phyloP scores from a whole-genome alignment of 1,284 basidiomycete species.

The Microbotryomycetes sp. region DNA sequence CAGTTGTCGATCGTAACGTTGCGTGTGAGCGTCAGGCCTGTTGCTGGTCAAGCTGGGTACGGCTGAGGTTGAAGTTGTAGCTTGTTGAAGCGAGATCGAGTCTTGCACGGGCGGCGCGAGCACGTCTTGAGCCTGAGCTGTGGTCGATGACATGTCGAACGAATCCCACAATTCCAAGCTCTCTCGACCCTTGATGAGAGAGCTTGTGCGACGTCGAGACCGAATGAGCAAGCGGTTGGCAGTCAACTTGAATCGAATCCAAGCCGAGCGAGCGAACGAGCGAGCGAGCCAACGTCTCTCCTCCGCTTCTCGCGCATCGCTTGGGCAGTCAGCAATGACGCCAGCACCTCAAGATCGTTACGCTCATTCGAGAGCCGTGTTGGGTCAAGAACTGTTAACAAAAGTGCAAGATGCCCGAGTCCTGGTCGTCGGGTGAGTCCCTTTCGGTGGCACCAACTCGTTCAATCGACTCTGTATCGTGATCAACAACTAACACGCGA shows the following conservation, averaged over 20 bases:
- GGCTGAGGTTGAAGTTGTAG: neutral
- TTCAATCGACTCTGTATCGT: neutral
- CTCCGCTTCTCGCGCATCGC: too few relatives aligned
- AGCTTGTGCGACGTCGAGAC: too few relatives aligned
- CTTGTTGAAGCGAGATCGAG: constrained; percentile 4
- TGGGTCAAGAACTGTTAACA: constrained; percentile 31
- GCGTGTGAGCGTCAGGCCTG: constrained; percentile 72
- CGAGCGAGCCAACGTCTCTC: too few relatives aligned
- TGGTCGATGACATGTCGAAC: neutral
- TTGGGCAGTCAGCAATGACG: constrained; percentile 3
- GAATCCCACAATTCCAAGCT: too few relatives aligned
- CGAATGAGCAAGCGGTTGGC: too few relatives aligned
- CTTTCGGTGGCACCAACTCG: constrained; percentile 12
- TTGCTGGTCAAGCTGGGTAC: neutral
- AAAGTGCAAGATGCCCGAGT: constrained; percentile 25
- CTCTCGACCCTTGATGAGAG: too few relatives aligned
- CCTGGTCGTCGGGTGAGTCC: constrained; percentile 34
- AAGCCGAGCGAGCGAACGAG: too few relatives aligned
- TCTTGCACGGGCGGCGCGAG: constrained; percentile 23
- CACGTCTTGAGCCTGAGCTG: neutral
- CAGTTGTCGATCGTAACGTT: constrained; percentile 85
- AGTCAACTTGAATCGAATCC: too few relatives aligned
- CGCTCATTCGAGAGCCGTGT: constrained; percentile 24
- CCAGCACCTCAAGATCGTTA: constrained; percentile 21
- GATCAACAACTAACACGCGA: neutral